Evolutionary conservation across 257 asterid genomes (phyloP), one percentile per base, ranked within the genome.

Genomic region (Nicotiana tabacum): DNA sequence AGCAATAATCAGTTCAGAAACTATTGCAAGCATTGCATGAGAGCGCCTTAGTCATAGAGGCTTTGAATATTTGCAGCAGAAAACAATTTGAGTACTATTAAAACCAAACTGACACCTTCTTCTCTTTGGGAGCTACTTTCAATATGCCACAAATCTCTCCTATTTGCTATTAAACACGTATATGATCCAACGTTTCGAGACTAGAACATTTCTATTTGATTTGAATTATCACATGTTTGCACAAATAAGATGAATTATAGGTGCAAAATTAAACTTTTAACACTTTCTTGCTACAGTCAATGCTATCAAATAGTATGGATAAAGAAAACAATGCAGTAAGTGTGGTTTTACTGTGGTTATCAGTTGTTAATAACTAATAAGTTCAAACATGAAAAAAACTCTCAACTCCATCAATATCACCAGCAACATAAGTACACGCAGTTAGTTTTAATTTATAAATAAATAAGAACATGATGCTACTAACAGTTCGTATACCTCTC

Each of bases 401-500:
- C 35, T 51, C 60, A 72, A 17, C 27, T 12, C 32, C 51, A 12
- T 72, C 60, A 72, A 46, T 43, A 70, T 57, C n/a, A 15, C 21
- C 35, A 43, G 39, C 62, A 57, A 57, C 17, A 17, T 6, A 57
- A 57, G 62, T 6, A 57, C n/a, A 16, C 24, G 35, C 1, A 53
- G 18, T 53, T 53, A 4, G 16, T 69, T 18, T n/a, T 37, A 35
- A 69, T 69, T 12, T 13, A 68, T 6, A 62, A 82, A 68, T 6
- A 62, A 82, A 33, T 4, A n/a, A 21, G 79, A 27, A 29, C 9
- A 33, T 78, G 39, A 39, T 57, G 55, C 17, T 11, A 53, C 3
- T 24, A 46, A 81, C 51, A 24, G 43, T 10, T 69, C 37, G 17
- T 65, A 66, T 88, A 95, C 98, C 98, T 93, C 85, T 93, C 98